Evolutionary conservation across 1,284 basidiomycete species (phyloP).

Genomic region (Malassezia nana): DNA sequence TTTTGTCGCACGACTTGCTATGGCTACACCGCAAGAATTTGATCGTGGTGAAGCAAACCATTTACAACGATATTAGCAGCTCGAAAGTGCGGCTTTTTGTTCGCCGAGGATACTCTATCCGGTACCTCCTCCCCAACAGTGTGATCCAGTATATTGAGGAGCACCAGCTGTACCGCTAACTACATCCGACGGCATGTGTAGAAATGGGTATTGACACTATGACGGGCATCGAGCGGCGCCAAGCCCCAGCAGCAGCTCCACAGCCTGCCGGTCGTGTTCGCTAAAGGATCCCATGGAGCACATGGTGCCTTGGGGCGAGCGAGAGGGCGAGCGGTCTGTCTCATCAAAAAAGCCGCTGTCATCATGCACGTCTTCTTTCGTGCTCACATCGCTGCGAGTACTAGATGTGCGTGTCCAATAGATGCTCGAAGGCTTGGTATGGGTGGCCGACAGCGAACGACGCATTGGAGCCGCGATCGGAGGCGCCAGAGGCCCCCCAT

Average conservation of each 20-base stretch:
- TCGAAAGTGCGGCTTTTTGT: constrained; percentile 61
- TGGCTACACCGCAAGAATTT: constrained; percentile 66
- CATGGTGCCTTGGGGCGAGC: neutral
- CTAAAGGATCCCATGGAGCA: neutral
- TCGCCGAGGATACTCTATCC: constrained; percentile 80
- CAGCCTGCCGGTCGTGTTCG: constrained; percentile 28
- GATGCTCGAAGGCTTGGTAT: neutral
- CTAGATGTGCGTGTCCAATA: constrained; percentile 14
- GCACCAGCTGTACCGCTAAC: constrained; percentile 52
- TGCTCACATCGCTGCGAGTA: constrained; percentile 7
- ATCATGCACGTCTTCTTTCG: constrained; percentile 19
- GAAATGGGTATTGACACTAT: constrained; percentile 1
- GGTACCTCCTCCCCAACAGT: constrained; percentile 77
- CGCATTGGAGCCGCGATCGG: neutral
- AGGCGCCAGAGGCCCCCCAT: neutral
- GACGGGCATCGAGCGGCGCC: constrained; percentile 11
- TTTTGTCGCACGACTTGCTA: constrained; percentile 54
- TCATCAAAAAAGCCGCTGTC: constrained; percentile 34
- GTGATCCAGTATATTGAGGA: constrained; percentile 92
- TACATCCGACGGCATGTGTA: neutral
- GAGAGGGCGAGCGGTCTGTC: neutral
- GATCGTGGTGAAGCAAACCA: constrained; percentile 73
- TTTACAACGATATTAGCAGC: constrained; percentile 92
- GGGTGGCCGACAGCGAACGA: neutral
- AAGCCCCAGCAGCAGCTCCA: constrained; percentile 32